phyloP scores from a whole-genome alignment of 2,329 filamentous ascomycete genomes.

The Thielaviopsis punctulata region DNA sequence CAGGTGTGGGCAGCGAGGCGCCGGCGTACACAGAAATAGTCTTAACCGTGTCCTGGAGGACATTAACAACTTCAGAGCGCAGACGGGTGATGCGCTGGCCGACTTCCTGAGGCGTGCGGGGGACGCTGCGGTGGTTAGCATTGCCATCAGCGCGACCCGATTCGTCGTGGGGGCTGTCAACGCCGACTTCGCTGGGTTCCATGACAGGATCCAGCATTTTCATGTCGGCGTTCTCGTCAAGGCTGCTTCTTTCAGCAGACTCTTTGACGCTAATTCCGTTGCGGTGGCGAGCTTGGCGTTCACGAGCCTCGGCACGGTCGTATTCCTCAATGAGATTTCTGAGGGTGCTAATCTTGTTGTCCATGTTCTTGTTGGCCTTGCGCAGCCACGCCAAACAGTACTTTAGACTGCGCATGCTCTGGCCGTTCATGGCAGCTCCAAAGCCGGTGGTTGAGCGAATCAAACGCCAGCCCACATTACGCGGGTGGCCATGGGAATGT shows the following conservation, averaged over 20 bases:
- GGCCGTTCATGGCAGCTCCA: conserved; percentile 78
- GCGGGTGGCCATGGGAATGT: not conserved
- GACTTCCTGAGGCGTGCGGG: conserved; percentile 21
- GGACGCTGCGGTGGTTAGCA: not conserved
- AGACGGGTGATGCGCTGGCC: conserved; percentile 49
- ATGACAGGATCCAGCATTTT: conserved; percentile 17
- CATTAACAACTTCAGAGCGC: conserved; percentile 56
- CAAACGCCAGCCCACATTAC: conserved; percentile 31
- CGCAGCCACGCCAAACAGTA: conserved; percentile 69
- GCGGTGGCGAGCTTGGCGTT: conserved; percentile 5
- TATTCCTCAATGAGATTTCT: conserved; percentile 67
- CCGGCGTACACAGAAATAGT: conserved; percentile 81
- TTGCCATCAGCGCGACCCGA: not conserved
- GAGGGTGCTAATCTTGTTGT: conserved; percentile 55
- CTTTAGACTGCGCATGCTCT: conserved; percentile 67
- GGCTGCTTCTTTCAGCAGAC: conserved; percentile 6
- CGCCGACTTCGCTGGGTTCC: conserved; percentile 12
- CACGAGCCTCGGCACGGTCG: conserved; percentile 33
- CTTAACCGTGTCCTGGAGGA: conserved; percentile 64
- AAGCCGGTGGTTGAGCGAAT: conserved; percentile 84
- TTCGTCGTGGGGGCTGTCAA: not conserved
- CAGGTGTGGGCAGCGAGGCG: conserved; percentile 81
- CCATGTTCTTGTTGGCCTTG: conserved; percentile 68
- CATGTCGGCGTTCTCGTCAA: conserved; percentile 9
- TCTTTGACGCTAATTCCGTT: conserved; percentile 4